Evolutionary conservation across 2,329 filamentous ascomycete genomes (phyloP), one percentile per base, ranked within the genome.

Genomic region (Stenocarpella maydis): DNA sequence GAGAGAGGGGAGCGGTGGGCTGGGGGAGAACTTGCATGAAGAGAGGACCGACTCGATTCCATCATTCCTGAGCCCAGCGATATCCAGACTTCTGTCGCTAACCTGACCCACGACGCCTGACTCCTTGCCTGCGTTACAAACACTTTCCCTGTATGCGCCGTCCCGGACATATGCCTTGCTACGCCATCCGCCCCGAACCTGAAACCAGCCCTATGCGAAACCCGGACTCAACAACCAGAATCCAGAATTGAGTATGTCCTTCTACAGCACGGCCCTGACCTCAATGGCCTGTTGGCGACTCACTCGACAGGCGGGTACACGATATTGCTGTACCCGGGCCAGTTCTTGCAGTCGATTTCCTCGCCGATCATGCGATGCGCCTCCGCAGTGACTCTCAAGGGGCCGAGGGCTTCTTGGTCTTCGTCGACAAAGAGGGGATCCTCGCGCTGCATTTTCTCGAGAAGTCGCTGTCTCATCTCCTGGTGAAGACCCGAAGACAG

Each of bases 391-490:
- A 69, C 58, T n/a, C 41, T 31, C 12, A n/a, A 15, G 1, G 49
- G 52, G 12, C 4, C 15, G 19, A 55, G 41, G 1, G 5, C 12
- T 2, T 61, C 31, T 17, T 53, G n/a, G 14, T 50, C 63, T 17
- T 47, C 31, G 17, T 58, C 65, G 21, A 47, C 49, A 9, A 52
- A 63, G 17, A 37, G 19, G 24, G 52, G 41, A 19, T 55, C 63
- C 14, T 50, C 43, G 24, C 24, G 21, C 49, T 58, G 43, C 10
- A 45, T 47, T 17, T n/a, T 49, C 21, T 47, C 45, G 12, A 43
- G 26, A 21, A 71, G 15, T 9, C 70, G 49, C 26, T 47, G 31
- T 37, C 43, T 69, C 37, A 71, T 53, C 58, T 69, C 70, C 37
- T 52, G 21, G 55, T 67, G 65, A 39, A 71, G 34, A n/a, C 34